Evolutionary conservation across 2,329 filamentous ascomycete species (phyloP).

Genomic region (Polytolypa hystricis): DNA sequence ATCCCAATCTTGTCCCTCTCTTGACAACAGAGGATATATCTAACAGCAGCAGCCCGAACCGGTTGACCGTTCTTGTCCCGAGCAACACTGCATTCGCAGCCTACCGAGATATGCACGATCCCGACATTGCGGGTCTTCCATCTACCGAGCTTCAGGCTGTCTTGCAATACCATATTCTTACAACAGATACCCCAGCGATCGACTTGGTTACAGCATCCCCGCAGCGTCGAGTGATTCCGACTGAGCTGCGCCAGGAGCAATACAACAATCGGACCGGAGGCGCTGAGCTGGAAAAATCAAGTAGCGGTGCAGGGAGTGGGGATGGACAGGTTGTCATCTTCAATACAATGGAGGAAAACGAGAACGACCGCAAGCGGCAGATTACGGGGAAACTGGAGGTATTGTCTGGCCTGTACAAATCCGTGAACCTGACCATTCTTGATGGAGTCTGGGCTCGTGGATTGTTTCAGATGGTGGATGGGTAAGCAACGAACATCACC

Average conservation of each 20-base stretch:
- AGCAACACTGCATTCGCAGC: conserved; percentile 5
- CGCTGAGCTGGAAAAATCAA: background rate
- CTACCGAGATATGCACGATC: conserved; percentile 2
- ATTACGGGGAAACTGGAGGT: conserved; percentile 4
- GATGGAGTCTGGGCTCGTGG: conserved; percentile 6
- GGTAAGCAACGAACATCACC: conserved; percentile 1
- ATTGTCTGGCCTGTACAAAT: conserved; percentile 4
- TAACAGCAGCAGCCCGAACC: background rate
- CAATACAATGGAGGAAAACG: background rate
- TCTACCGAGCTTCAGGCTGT: conserved; percentile 3
- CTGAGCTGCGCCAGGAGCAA: conserved; percentile 4
- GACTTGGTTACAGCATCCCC: conserved; percentile 4
- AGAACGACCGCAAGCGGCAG: conserved; percentile 1
- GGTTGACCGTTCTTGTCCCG: conserved; percentile 6
- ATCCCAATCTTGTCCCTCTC: background rate
- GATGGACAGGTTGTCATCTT: conserved; percentile 6
- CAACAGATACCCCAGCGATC: background rate
- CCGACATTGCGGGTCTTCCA: conserved; percentile 1
- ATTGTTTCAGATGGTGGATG: conserved; percentile 8
- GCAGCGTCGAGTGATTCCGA: conserved; percentile 4
- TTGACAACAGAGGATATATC: background rate
- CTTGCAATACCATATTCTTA: conserved; percentile 7
- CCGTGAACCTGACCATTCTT: conserved; percentile 4
- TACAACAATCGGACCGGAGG: conserved; percentile 8
- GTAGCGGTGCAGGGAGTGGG: background rate